These are phyloP conservation scores for Schizothecium vesticola DNA, from an alignment of 495 filamentous ascomycete genomes.

Conservation along the genomic window DNA sequence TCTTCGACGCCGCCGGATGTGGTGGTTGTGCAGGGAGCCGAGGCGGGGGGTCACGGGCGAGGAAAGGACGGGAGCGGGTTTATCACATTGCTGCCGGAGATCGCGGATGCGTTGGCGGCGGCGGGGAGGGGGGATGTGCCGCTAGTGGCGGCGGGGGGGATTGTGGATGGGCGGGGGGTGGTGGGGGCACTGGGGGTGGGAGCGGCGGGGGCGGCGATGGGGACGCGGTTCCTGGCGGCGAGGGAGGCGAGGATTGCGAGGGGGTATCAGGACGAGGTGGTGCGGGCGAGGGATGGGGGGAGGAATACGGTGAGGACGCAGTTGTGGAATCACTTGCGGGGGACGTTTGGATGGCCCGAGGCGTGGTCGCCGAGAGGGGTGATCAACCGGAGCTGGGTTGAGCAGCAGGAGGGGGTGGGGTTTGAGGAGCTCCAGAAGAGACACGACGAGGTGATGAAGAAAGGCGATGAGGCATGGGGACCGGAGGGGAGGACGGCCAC, in stretches of 20 bases:
- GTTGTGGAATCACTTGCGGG: slow-evolving; percentile 65
- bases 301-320: slow-evolving; percentile 57
- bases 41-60: slow-evolving; percentile 65
- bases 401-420: slow-evolving; percentile 49
- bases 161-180: slow-evolving; percentile 84
- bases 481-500: slow-evolving; percentile 59
- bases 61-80: slow-evolving; percentile 88
- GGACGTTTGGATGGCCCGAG: slow-evolving; percentile 63
- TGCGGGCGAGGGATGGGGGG: slow-evolving; percentile 60
- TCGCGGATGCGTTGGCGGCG: slow-evolving; percentile 77
- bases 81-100: slow-evolving; percentile 75
- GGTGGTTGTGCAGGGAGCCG: slow-evolving; percentile 65
- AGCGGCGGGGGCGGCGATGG: slow-evolving; percentile 90
- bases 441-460: slow-evolving; percentile 51
- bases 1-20: slow-evolving; percentile 49
- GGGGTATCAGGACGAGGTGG: slow-evolving; percentile 85
- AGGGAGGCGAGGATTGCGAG: slow-evolving; percentile 80
- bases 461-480: slow-evolving; percentile 58
- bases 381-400: slow-evolving; percentile 55
- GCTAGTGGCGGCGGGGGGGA: slow-evolving; percentile 88
- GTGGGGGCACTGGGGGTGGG: slow-evolving; percentile 81
- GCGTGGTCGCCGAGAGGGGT: slow-evolving; percentile 58
- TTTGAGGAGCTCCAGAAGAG: slow-evolving; percentile 55
- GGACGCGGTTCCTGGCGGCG: slow-evolving; percentile 84
- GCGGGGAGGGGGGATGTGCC: slow-evolving; percentile 62